These are phyloP conservation scores for Boletus sp. DNA, from an alignment of 768 basidiomycete genomes.

Conservation along the genomic window DNA sequence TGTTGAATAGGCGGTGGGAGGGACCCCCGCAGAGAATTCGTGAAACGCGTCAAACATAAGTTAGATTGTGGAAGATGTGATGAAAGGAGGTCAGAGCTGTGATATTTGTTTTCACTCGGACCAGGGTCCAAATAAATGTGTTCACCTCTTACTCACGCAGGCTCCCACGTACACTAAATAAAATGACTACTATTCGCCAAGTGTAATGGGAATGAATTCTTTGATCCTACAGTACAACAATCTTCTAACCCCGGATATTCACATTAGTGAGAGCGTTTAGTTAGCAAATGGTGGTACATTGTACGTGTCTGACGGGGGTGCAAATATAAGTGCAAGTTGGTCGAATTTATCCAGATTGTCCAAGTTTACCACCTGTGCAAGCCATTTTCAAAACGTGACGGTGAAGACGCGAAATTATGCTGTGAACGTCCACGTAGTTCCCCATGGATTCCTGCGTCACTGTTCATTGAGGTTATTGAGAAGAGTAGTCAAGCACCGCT, in stretches of 20 bases:
- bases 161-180: constrained; percentile 12
- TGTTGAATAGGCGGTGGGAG: constrained; percentile 33
- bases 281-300: constrained; percentile 31
- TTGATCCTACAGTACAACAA: constrained; percentile 34
- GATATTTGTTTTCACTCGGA: too few relatives aligned
- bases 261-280: constrained; percentile 32
- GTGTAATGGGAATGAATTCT: constrained; percentile 13
- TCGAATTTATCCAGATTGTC: constrained; percentile 31
- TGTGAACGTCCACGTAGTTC: background rate
- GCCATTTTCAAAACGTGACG: constrained; percentile 16
- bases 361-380: constrained; percentile 22
- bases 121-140: background rate
- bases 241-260: constrained; percentile 31
- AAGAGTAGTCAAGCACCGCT: constrained; percentile 86
- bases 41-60: constrained; percentile 18
- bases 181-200: background rate
- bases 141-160: background rate
- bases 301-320: constrained; percentile 23
- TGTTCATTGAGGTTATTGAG: constrained; percentile 83
- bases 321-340: constrained; percentile 29
- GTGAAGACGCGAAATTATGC: constrained; percentile 4
- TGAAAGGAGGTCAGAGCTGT: background rate
- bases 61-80: background rate
- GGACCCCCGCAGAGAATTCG: constrained; percentile 2
- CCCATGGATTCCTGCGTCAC: constrained; percentile 21